These are phyloP conservation scores for Aspergillus sp. DNA, from an alignment of 2,329 filamentous ascomycete species.

Conservation along the genomic window DNA sequence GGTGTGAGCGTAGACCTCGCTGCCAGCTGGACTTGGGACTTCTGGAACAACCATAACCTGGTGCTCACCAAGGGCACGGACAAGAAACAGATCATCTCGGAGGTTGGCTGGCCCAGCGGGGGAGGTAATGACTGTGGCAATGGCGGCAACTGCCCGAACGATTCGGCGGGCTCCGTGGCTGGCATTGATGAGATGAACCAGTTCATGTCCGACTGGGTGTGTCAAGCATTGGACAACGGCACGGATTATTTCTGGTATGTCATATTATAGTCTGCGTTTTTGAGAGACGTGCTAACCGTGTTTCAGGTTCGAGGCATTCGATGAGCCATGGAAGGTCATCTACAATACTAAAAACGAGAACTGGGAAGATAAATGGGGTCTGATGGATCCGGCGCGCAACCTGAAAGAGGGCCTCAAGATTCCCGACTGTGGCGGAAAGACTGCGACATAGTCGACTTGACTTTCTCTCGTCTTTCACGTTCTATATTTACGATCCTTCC, in stretches of 20 bases:
- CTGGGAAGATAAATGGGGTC: conserved; percentile 95
- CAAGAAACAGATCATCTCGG: conserved; percentile 77
- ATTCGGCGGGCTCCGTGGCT: conserved; percentile 66
- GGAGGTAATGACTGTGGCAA: conserved; percentile 76
- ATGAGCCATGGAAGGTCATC: conserved; percentile 87
- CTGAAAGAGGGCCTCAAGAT: conserved; percentile 82
- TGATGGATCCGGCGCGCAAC: conserved; percentile 81
- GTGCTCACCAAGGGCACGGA: conserved; percentile 57
- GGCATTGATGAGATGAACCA: conserved; percentile 76
- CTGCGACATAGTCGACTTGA: conserved; percentile 42
- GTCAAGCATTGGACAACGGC: conserved; percentile 71
- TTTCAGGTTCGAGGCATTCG: conserved; percentile 80
- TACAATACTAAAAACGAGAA: conserved; percentile 67
- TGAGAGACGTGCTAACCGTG: conserved; percentile 12
- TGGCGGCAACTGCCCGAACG: conserved; percentile 54
- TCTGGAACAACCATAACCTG: conserved; percentile 72
- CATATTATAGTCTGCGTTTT: not conserved
- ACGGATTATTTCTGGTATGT: conserved; percentile 90
- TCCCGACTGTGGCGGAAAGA: conserved; percentile 79
- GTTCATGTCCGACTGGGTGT: conserved; percentile 87
- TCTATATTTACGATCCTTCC: not conserved
- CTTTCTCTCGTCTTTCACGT: not conserved
- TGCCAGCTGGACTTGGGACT: conserved; percentile 75
- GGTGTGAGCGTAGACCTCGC: conserved; percentile 68
- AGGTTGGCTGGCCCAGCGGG: conserved; percentile 85